Base-by-base conservation (phyloP, 345 rosid genomes). In the Nephelium lappaceum region DNA sequence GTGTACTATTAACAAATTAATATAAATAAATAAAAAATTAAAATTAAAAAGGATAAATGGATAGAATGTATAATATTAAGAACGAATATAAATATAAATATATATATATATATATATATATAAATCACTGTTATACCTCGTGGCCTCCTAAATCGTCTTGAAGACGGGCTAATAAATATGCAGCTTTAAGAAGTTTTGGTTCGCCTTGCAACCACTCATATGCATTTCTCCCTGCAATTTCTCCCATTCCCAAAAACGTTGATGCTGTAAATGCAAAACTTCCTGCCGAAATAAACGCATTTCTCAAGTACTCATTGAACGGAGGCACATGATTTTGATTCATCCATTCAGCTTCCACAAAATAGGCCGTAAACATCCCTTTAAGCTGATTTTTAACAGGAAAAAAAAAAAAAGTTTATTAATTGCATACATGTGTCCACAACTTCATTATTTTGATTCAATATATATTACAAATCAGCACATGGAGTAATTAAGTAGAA, bases 161-260 rank as follows among this genome's bases (percentile, higher is more conserved):
- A 3, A 80, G 73, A 27, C 78, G 66, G 12, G 63, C 61, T 0
- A 58, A 21, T 15, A 62, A 1, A 1, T 41, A 45, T 21, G 70
- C 23, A 25, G 79, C 53, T 25, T n/a, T 18, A 31, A 74, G 43
- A 25, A 76, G 23, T 60, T 58, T 69, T 5, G 79, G 76, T 49
- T 21, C 38, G 12, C 4, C 27, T 45, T 27, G 4, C 38, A 78
- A 36, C 76, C 81, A 71, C 51, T 45, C n/a, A 45, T 12, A 71
- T 19, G 61, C 81, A 3, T 62, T 25, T 8, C 5, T 19, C 4
- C 64, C 71, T 45, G 69, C 76, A 62, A 43, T 23, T 64, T 64
- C 19, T 18, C 42, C 76, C 23, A 71, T 49, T 27, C 71, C 81
- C 23, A 62, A 5, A 24, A 71, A 62, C 11, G 11, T 38, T 11